Conservation (phyloP, 2,329 filamentous ascomycete species). For the Cladobotryum mycophilum region DNA sequence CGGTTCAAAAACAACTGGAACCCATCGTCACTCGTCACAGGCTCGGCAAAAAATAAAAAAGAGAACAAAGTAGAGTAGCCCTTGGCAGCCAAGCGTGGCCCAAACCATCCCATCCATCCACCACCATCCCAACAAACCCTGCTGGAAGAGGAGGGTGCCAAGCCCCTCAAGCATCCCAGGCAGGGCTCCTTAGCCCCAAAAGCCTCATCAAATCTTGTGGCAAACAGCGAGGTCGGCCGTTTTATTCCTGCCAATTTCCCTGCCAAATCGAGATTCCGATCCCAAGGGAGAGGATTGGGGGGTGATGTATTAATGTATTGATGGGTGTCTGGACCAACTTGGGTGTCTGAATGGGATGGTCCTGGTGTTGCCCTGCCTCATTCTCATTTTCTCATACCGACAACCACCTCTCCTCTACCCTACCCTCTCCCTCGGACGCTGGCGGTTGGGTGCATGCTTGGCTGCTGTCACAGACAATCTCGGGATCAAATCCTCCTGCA, state of each 20-base stretch:
- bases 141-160: no score
- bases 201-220: conserved; percentile 6
- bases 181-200: conserved; percentile 6
- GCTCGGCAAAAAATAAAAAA: not conserved
- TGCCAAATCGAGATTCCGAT: conserved; percentile 8
- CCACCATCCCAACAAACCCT: no score
- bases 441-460: not conserved
- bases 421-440: not conserved
- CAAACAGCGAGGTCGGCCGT: conserved; percentile 3
- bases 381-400: no score
- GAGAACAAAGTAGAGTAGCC: no score
- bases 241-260: not conserved
- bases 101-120: not conserved
- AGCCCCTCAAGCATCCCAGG: not conserved
- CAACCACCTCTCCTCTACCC: not conserved
- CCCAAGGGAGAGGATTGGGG: no score
- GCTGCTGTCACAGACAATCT: not conserved
- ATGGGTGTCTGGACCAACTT: no score
- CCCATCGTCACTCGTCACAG: not conserved
- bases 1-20: not conserved
- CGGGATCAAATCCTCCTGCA: not conserved
- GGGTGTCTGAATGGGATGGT: no score
- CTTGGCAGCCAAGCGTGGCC: no score
- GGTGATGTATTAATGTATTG: no score
- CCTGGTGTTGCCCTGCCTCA: no score